Base-by-base conservation (phyloP, 768 basidiomycete genomes). In the Boletus reticuloceps region DNA sequence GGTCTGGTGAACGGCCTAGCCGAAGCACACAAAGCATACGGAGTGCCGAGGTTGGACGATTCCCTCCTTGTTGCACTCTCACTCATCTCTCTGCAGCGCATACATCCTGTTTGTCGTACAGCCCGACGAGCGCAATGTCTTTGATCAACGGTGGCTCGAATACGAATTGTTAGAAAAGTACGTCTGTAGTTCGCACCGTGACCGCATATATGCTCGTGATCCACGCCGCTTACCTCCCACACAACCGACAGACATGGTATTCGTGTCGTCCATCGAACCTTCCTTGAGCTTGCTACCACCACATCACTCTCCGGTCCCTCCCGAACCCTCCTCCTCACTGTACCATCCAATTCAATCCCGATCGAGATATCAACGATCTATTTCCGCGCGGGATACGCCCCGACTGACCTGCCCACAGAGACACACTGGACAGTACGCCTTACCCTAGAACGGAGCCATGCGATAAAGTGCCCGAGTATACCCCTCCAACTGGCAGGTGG, bases 401-500 rank as follows among this genome's bases (percentile, higher is more conserved):
- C 95, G 0, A 76, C 75, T 31, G 94, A 97, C 69, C 94, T 89
- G 72, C 82, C 85, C 0, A 80, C 85, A 0, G 66, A 81, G 0
- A 53, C 71, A 6, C 82, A 88, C 46, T 98, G 91, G 74, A 66
- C 71, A 9, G 89, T 85, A 2, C 89, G 96, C 9, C 80, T 89
- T 62, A 71, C 83, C 14, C 78, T 98, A 36, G 95, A 98, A 68
- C 78, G 84, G 38, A 90, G 89, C 7, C 76, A 72, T 49, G 94
- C 96, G 0, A 94, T 94, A 76, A 96, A 98, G 59, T 99, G 96
- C 65, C 96, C 96, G 0, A 84, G 85, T 1, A 83, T 98, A 60
- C 85, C 89, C 6, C 79, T 98, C 14, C 96, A 98, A 60, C 83
- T 98, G n/a, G 94, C 95, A 0, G 96, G 96, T 0, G 86, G 88